Percentiles rank a stretch among this genome's conserved stretches.
These are phyloP conservation scores for Sporothrix brasiliensis DNA, from an alignment of 2,329 filamentous ascomycete species.

Conservation along the genomic window DNA sequence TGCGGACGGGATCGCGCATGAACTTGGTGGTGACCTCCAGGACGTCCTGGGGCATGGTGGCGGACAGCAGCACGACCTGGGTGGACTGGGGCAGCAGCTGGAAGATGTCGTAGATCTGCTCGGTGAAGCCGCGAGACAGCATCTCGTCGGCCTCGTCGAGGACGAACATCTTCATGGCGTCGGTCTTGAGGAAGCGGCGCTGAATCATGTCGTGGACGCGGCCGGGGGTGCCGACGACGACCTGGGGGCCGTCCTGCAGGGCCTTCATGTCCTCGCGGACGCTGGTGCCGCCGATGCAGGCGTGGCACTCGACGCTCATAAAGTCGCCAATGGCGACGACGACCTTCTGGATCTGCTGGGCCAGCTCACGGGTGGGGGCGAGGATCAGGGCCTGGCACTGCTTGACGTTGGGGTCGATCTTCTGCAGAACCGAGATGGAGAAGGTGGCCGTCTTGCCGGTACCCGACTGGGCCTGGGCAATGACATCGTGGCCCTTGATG, in stretches of 20 bases:
- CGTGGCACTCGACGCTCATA: slow-evolving; percentile 99
- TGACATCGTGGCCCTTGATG: slow-evolving; percentile 99
- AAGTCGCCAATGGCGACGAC: slow-evolving; percentile 98
- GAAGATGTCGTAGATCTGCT: slow-evolving; percentile 99
- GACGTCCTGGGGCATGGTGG: slow-evolving; percentile 98
- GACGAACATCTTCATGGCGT: slow-evolving; percentile 99
- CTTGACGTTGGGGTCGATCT: slow-evolving; percentile 94
- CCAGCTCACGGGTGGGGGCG: slow-evolving; percentile 95
- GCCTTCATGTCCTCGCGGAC: slow-evolving; percentile 99
- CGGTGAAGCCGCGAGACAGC: slow-evolving; percentile 98
- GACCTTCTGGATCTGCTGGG: slow-evolving; percentile 99
- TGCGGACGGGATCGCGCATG: slow-evolving; percentile 99
- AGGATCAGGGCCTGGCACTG: slow-evolving; percentile 97
- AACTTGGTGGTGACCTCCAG: slow-evolving; percentile 99
- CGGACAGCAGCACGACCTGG: slow-evolving; percentile 96
- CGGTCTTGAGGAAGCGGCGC: slow-evolving; percentile 94
- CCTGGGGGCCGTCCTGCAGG: slow-evolving; percentile 91
- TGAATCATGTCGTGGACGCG: slow-evolving; percentile 99
- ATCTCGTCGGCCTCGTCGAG: slow-evolving; percentile 99
- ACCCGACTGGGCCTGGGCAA: slow-evolving; percentile 98
- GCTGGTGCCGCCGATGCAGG: slow-evolving; percentile 97
- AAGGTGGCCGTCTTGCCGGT: slow-evolving; percentile 99
- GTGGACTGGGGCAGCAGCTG: slow-evolving; percentile 96
- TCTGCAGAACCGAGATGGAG: slow-evolving; percentile 98
- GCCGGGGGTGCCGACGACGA: slow-evolving; percentile 96